These are phyloP conservation scores for Hygrocybe coccinea DNA, from an alignment of 768 basidiomycete species.

Conservation along the genomic window DNA sequence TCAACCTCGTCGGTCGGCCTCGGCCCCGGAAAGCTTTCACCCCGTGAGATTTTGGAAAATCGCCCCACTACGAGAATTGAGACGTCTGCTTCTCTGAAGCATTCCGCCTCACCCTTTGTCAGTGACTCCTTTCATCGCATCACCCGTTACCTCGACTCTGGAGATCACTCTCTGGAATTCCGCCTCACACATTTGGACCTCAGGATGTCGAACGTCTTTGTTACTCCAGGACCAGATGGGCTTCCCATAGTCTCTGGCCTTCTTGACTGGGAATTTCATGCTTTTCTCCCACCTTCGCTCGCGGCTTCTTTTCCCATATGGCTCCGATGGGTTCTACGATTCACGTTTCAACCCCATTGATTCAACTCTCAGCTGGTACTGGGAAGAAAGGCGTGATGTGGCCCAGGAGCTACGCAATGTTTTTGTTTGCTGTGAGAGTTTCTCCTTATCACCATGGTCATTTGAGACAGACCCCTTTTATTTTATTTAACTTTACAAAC, in stretches of 20 bases:
- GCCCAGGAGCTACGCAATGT: not conserved
- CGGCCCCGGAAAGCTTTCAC: not conserved
- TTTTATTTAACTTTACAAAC: not conserved
- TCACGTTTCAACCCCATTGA: not conserved
- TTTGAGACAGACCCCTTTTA: too few relatives aligned
- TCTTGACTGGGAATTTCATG: slow-evolving; percentile 1
- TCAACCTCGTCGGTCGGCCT: not conserved
- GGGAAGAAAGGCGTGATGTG: not conserved
- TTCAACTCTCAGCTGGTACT: not conserved
- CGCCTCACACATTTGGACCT: slow-evolving; percentile 1
- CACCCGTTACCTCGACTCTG: not conserved
- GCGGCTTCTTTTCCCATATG: not conserved
- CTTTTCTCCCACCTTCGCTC: not conserved
- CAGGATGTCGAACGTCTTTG: not conserved
- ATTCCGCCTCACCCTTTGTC: not conserved
- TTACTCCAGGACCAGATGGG: not conserved
- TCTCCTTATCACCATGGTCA: not conserved
- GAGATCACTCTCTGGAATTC: not conserved
- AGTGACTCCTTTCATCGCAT: not conserved
- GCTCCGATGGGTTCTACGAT: not conserved
- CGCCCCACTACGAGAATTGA: not conserved
- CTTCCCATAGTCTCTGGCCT: not conserved
- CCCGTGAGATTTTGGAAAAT: not conserved
- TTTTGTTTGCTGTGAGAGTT: not conserved
- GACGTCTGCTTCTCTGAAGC: not conserved